These are phyloP conservation scores for Diaporthe longicolla DNA, from an alignment of 2,329 filamentous ascomycete genomes.

Conservation along the genomic window DNA sequence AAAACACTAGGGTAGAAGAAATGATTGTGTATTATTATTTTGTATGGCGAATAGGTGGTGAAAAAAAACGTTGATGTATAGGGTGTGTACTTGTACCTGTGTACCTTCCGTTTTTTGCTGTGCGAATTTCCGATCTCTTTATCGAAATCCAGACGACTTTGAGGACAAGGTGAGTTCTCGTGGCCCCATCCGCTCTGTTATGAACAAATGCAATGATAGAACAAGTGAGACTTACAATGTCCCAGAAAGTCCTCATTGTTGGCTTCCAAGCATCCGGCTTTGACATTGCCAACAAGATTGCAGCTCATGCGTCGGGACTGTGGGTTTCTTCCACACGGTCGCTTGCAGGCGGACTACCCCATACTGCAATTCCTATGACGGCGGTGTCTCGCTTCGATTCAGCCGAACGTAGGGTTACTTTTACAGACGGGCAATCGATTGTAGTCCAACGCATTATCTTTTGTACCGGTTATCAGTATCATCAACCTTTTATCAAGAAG, in stretches of 20 bases:
- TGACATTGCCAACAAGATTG: conserved; percentile 21
- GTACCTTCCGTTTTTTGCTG: too few relatives aligned
- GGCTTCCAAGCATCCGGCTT: conserved; percentile 30
- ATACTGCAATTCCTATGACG: not conserved
- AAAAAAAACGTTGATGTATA: too few relatives aligned
- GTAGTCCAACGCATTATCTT: conserved; percentile 15
- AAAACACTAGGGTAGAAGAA: too few relatives aligned
- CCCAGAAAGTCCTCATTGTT: conserved; percentile 2
- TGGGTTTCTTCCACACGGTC: conserved; percentile 22
- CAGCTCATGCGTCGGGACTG: not conserved
- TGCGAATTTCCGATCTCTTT: too few relatives aligned
- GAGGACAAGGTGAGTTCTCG: not conserved
- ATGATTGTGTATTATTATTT: too few relatives aligned
- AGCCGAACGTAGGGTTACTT: not conserved
- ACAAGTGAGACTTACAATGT: not conserved
- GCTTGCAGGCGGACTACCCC: not conserved
- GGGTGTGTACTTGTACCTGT: too few relatives aligned
- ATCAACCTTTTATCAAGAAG: conserved; percentile 19
- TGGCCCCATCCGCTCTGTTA: not conserved
- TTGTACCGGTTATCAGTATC: conserved; percentile 30
- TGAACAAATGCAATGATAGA: not conserved
- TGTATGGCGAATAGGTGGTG: too few relatives aligned
- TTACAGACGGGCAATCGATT: not conserved
- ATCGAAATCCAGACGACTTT: not conserved
- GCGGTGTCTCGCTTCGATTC: not conserved